Base-by-base conservation (phyloP, 164 flowering plant species). In the Litsea cubeba region DNA sequence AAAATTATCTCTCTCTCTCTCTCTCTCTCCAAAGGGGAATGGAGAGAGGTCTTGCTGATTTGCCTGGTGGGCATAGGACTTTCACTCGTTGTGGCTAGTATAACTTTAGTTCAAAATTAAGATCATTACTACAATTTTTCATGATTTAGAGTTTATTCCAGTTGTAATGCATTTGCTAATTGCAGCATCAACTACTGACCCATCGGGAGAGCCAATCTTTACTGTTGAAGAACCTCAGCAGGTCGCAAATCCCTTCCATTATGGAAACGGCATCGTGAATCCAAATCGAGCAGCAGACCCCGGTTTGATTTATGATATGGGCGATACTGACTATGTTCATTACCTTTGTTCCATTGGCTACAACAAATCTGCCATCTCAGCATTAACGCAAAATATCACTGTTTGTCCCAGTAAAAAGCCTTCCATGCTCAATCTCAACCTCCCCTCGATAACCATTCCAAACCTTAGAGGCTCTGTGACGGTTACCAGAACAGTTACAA, bases 391-490 rank as follows among this genome's bases (percentile, higher is more conserved):
- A n/a, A n/a, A n/a, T n/a, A n/a, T 73, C 30, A 58, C 80, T 23
- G 76, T 79, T 22, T 83, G 82, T 73, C 71, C 17, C 2, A 75
- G 64, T 71, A 70, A 23, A 30, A 68, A 2, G 6, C 60, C 49
- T n/a, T 62, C 50, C 22, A 65, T 14, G 2, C 57, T 77, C 46
- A 73, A 85, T 69, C 76, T 87, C 18, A 87, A 87, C 74, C 81
- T 85, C 51, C 90, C 90, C 18, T 84, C 86, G 6, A 83, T 87
- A 50, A 76, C 84, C 1, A 78, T 84, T 15, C 88, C 90, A n/a
- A 80, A 75, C 57, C 83, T 87, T 24, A 82, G 32, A 71, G 74
- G 14, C 6, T 54, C 74, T 35, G 68, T 72, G 15, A 84, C 83
- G n/a, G 72, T 85, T 67, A 75, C 71, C 15, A 84, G 87, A 79